A percentile compares a stretch with the other conserved stretches of the same genome.
Conservation (phyloP, 225 moss, liverwort and hornwort species). For the Straminergon stramineum region DNA sequence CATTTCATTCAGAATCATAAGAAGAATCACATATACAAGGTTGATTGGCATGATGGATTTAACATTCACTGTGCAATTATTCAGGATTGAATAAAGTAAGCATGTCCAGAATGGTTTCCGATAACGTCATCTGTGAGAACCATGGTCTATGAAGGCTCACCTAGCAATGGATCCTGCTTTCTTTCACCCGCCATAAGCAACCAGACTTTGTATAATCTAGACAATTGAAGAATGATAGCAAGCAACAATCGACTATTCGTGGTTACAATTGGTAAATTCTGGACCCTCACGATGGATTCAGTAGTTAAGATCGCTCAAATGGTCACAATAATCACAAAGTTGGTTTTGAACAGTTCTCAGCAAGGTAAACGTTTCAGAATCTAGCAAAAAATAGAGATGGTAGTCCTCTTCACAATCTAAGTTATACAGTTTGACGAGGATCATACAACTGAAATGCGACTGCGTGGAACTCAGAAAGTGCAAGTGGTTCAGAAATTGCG, state of each 20-base stretch:
- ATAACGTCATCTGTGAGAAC: constrained; percentile 18
- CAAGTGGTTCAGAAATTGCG: not conserved
- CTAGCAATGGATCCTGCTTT: constrained; percentile 27
- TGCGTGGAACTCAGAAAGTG: not conserved
- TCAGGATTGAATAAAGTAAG: not conserved
- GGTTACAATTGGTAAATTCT: not conserved
- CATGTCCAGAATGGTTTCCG: constrained; percentile 29
- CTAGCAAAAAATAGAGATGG: not conserved
- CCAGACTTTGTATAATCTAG: not conserved
- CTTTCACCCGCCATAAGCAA: constrained; percentile 26
- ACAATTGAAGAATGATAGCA: not conserved
- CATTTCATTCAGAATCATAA: not conserved
- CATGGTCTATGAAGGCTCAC: constrained; percentile 34
- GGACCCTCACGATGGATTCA: not conserved
- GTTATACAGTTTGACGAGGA: constrained; percentile 30
- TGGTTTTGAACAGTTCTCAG: not conserved
- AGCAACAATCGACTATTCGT: not conserved
- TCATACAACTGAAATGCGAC: constrained; percentile 33
- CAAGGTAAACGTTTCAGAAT: not conserved
- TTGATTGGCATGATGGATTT: not conserved
- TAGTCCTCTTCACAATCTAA: constrained; percentile 36
- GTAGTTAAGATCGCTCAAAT: not conserved
- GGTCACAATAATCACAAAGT: not conserved
- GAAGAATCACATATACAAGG: not conserved
- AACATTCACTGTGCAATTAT: not conserved